Conservation (phyloP, 306 rosid species). For the Fragaria nilgerrensis region DNA sequence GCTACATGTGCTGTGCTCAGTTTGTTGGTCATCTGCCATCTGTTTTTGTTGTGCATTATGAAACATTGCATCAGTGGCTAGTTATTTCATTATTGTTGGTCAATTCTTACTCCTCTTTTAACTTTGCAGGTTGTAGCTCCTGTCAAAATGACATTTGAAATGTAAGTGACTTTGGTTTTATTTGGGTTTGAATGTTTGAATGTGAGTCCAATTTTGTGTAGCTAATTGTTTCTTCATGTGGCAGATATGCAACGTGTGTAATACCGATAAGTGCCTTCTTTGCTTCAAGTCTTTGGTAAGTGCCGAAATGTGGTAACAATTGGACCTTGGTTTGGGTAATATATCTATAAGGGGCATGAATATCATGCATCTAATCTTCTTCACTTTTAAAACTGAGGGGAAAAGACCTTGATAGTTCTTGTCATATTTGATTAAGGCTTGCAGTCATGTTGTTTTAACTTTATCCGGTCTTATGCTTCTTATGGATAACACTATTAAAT, state of each 20-base stretch:
- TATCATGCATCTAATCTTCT: not conserved
- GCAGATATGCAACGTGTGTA: constrained; percentile 94
- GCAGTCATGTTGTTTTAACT: not conserved
- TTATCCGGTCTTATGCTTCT: not conserved
- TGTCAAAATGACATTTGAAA: constrained; percentile 88
- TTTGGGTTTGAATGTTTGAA: not conserved
- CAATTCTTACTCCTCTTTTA: constrained; percentile 15
- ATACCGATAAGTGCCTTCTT: constrained; percentile 93
- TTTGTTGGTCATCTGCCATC: not conserved
- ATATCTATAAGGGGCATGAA: not conserved
- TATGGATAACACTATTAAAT: not conserved
- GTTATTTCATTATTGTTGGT: not conserved
- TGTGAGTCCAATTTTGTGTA: constrained; percentile 9
- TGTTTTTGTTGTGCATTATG: not conserved
- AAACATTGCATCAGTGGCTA: not conserved
- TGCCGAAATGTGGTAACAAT: constrained; percentile 9
- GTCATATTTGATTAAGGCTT: constrained; percentile 9
- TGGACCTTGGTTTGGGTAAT: constrained; percentile 1
- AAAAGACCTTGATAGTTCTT: not conserved
- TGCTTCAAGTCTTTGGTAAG: constrained; percentile 97
- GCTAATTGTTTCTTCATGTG: constrained; percentile 19
- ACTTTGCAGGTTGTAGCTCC: constrained; percentile 82
- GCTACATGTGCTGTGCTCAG: not conserved
- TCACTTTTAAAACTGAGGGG: not conserved
- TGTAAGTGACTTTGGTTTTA: constrained; percentile 50